A percentile compares a stretch with the other conserved stretches of the same genome.
These are phyloP conservation scores for Colletotrichum tropicale DNA, from an alignment of 2,329 filamentous ascomycete genomes.

Conservation along the genomic window DNA sequence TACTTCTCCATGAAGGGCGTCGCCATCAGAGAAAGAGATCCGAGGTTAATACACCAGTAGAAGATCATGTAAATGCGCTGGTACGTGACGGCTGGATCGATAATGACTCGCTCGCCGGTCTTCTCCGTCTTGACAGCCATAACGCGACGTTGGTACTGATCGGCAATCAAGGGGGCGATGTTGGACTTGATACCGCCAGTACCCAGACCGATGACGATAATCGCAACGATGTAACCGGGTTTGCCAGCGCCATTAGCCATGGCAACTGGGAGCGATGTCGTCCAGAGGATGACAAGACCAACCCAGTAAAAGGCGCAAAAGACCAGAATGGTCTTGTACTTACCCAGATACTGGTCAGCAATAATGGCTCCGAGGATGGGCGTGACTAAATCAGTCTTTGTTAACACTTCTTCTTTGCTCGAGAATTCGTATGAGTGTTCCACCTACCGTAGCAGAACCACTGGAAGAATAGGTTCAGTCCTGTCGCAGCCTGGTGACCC, in stretches of 20 bases:
- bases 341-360: constrained; percentile 62
- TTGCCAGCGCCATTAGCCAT: constrained; percentile 45
- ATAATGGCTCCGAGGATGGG: constrained; percentile 58
- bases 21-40: constrained; percentile 69
- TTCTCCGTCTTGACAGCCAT: constrained; percentile 55
- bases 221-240: constrained; percentile 56
- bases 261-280: constrained; percentile 48
- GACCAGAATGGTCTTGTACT: constrained; percentile 65
- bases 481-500: constrained; percentile 59
- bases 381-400: constrained; percentile 30
- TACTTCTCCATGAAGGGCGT: constrained; percentile 72
- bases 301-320: constrained; percentile 63
- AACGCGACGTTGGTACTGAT: constrained; percentile 64
- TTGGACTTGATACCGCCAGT: constrained; percentile 76
- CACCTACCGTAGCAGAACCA: constrained; percentile 48
- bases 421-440: not conserved
- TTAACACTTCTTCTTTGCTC: not conserved
- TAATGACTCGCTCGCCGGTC: constrained; percentile 63
- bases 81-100: constrained; percentile 70
- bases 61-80: constrained; percentile 77
- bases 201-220: constrained; percentile 69
- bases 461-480: constrained; percentile 60
- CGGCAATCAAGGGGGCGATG: constrained; percentile 62
- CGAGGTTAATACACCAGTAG: constrained; percentile 60
- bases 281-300: constrained; percentile 58